Base-by-base conservation (phyloP, 139 green algal genomes). In the Coccomyxa sp. region DNA sequence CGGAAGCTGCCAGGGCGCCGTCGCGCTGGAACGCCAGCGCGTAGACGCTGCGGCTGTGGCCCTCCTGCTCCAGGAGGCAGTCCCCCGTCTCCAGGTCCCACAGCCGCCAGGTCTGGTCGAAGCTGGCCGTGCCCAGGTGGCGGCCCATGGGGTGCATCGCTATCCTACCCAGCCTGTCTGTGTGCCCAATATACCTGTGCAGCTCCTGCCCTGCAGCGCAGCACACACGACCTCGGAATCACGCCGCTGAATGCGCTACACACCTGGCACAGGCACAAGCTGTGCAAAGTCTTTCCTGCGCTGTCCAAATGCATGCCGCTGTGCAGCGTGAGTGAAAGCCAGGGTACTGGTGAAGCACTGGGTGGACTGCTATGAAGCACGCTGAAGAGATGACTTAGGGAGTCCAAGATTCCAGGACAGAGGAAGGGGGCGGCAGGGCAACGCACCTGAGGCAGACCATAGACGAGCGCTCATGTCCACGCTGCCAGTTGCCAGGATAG, bases 51-150 rank as follows among this genome's bases (percentile, higher is more conserved):
- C 95, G 78, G 74, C 83, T 93, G 91, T 99, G 96, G 9, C 96
- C 96, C 84, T 99, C 96, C 75, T 99, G 96, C 86, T 98, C 94
- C 74, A 97, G 82, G 69, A 99, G 78, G 78, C 93, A 92, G 7
- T 73, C 34, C 4, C 92, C 92, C 5, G 89, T 96, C 71, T 94
- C 89, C 9, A 94, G 69, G 81, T 99, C 93, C 96, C 96, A 99
- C 76, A 99, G 75, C 22, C 96, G 90, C 96, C 96, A 99, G 0
- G 95, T 99, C 50, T 79, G 80, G 85, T 99, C 96, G 81, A 94
- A 99, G 77, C 86, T 93, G 75, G 92, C 88, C 7, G 93, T 97
- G 36, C 83, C 95, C 68, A 98, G 44, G 82, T 95, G 92, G 8
- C 39, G 40, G 1, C 95, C 96, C 79, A 91, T 90, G 0, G 96